Percentiles rank a stretch among this genome's conserved stretches.
Conservation (phyloP, 352 stramenopile species). For the Pythium sukuiense region DNA sequence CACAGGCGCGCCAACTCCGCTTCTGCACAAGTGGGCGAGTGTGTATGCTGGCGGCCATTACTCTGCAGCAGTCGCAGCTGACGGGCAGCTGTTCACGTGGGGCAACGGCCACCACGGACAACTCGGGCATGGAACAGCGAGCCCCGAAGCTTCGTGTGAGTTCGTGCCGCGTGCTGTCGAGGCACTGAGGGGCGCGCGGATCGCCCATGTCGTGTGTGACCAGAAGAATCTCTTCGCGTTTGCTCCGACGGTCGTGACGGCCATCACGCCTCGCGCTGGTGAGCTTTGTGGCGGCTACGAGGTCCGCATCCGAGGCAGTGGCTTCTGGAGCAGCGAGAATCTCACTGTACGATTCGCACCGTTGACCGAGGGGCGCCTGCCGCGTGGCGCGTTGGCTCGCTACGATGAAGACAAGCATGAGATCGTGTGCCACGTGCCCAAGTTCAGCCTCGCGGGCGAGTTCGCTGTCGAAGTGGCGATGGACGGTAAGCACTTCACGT, state of each 20-base stretch:
- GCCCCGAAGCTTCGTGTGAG: slow-evolving; percentile 19
- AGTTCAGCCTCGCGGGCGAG: slow-evolving; percentile 57
- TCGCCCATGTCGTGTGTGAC: slow-evolving; percentile 52
- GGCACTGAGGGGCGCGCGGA: slow-evolving; percentile 32
- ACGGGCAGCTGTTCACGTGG: slow-evolving; percentile 56
- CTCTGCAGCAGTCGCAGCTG: slow-evolving; percentile 45
- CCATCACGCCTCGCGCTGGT: slow-evolving; percentile 47
- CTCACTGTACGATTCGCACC: slow-evolving; percentile 77
- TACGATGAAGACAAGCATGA: slow-evolving; percentile 42
- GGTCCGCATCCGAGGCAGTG: slow-evolving; percentile 59
- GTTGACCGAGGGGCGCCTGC: slow-evolving; percentile 50
- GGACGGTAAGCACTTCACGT: slow-evolving; percentile 80
- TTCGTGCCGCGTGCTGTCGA: slow-evolving; percentile 42
- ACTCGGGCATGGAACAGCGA: slow-evolving; percentile 36
- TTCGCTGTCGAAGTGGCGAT: slow-evolving; percentile 77
- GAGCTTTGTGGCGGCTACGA: slow-evolving; percentile 59
- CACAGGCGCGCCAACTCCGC: background rate
- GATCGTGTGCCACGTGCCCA: slow-evolving; percentile 65
- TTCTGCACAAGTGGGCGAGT: slow-evolving; percentile 35
- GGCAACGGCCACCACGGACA: slow-evolving; percentile 53
- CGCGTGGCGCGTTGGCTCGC: slow-evolving; percentile 45
- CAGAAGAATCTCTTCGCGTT: slow-evolving; percentile 58
- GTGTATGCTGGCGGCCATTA: slow-evolving; percentile 66
- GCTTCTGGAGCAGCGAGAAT: slow-evolving; percentile 79
- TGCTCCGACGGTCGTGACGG: slow-evolving; percentile 51